Evolutionary conservation across 768 basidiomycete genomes (phyloP), one percentile per base, ranked within the genome.

Genomic region (Strobilomyces echinocephalus): DNA sequence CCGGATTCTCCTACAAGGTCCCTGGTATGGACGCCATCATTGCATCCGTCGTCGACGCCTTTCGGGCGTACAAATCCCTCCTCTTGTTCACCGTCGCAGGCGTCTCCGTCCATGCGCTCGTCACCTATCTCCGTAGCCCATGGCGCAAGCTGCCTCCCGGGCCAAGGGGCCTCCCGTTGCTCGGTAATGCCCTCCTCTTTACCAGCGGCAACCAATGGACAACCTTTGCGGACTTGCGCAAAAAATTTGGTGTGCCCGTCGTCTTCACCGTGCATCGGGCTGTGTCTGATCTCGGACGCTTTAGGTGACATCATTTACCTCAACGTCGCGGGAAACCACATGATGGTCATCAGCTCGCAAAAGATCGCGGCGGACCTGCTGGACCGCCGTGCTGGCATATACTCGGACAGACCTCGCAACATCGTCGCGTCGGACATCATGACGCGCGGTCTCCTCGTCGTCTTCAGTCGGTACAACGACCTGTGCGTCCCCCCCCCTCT

Each of bases 361-460:
- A 61, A 62, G 44, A 59, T 64, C 16, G 71, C 67, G 1, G 49
- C 42, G 8, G 77, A 79, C 10, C 62, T 79, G 10, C 60, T 77
- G 15, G 72, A 75, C 18, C 69, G 69, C 36, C 68, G 71, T 15
- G 65, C 66, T 3, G 57, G 57, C 2, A 66, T 65, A 4, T 73
- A 73, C 53, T 67, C 67, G 15, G 68, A 64, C 20, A 62, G 73
- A 3, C 72, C 72, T 11, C 59, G 52, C 8, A 60, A 54, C 52
- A 69, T 72, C 31, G 63, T 73, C 18, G 62, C 57, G 2, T 42
- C 56, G 18, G 70, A 74, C 15, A 54, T 70, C 31, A 58, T 73
- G 42, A 64, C 65, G 10, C 65, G 71, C 16, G 68, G 71, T 3
- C 45, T 66, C 30, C 42, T 65, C 10, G 34, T 71, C 18, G 61